A percentile compares a stretch with the other conserved stretches of the same genome.
phyloP scores from a whole-genome alignment of 129 eudicot species.

The Rutidosis leptorrhynchoides region DNA sequence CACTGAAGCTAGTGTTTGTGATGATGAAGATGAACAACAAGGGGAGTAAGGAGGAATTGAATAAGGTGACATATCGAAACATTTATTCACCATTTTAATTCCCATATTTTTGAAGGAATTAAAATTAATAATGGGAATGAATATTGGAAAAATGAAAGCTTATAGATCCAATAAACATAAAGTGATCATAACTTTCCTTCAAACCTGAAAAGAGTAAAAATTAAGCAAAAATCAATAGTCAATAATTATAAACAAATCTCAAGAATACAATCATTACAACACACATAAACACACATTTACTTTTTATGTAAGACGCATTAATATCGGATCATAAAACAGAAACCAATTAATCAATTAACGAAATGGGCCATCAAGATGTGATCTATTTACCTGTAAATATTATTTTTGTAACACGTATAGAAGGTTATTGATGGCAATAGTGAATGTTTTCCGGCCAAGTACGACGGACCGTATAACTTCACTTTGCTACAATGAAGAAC shows the following conservation, averaged over 20 bases:
- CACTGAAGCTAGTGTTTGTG: conserved; percentile 51
- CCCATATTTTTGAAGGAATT: conserved; percentile 28
- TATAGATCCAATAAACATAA: conserved; percentile 30
- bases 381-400: conserved; percentile 17
- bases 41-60: conserved; percentile 30
- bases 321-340: conserved; percentile 50
- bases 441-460: conserved; percentile 30
- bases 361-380: conserved; percentile 22
- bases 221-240: conserved; percentile 33
- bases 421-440: conserved; percentile 18
- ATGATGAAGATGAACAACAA: conserved; percentile 38
- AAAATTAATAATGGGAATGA: not conserved
- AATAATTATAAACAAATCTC: conserved; percentile 26
- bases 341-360: conserved; percentile 22
- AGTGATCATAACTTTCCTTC: conserved; percentile 32
- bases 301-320: conserved; percentile 27
- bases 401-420: not conserved
- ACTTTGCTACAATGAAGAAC: conserved; percentile 19
- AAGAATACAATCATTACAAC: conserved; percentile 35
- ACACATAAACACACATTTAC: conserved; percentile 27
- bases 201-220: conserved; percentile 33
- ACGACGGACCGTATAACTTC: conserved; percentile 11
- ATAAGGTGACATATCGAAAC: conserved; percentile 39
- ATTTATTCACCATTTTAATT: conserved; percentile 35
- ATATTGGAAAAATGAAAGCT: conserved; percentile 17